phyloP scores from a whole-genome alignment of 1,139 yeast genomes.

The Scheffersomyces lignicola region DNA sequence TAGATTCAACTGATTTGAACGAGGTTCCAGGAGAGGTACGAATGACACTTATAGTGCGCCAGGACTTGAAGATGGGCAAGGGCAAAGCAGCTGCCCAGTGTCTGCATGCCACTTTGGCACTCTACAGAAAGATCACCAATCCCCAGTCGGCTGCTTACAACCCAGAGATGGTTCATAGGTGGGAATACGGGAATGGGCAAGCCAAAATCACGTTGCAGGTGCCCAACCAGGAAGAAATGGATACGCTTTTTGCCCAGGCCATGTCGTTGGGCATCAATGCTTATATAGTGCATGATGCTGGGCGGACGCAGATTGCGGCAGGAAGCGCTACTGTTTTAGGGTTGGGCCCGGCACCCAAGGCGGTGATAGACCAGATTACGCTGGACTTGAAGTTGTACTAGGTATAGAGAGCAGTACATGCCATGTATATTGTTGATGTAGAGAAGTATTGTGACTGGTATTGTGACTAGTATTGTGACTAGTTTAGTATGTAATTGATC shows the following conservation, averaged over 20 bases:
- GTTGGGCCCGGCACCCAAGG: constrained; percentile 94
- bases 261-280: constrained; percentile 77
- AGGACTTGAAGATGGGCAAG: constrained; percentile 87
- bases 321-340: constrained; percentile 96
- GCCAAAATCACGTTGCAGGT: constrained; percentile 93
- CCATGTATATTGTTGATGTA: too few species aligned
- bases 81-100: constrained; percentile 98
- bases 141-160: constrained; percentile 57
- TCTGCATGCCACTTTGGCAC: constrained; percentile 93
- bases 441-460: too few species aligned
- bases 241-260: constrained; percentile 76
- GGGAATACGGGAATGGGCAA: constrained; percentile 81
- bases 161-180: constrained; percentile 61
- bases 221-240: constrained; percentile 73
- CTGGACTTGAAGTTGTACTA: constrained; percentile 76
- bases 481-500: too few species aligned
- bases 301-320: constrained; percentile 92
- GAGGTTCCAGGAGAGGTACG: constrained; percentile 75
- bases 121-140: constrained; percentile 69
- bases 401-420: too few species aligned
- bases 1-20: constrained; percentile 59
- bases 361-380: constrained; percentile 76
- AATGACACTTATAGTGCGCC: constrained; percentile 86
- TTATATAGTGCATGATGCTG: constrained; percentile 89
- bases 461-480: too few species aligned